These are phyloP conservation scores for Ambrosiella xylebori DNA, from an alignment of 2,329 filamentous ascomycete genomes.

Conservation along the genomic window DNA sequence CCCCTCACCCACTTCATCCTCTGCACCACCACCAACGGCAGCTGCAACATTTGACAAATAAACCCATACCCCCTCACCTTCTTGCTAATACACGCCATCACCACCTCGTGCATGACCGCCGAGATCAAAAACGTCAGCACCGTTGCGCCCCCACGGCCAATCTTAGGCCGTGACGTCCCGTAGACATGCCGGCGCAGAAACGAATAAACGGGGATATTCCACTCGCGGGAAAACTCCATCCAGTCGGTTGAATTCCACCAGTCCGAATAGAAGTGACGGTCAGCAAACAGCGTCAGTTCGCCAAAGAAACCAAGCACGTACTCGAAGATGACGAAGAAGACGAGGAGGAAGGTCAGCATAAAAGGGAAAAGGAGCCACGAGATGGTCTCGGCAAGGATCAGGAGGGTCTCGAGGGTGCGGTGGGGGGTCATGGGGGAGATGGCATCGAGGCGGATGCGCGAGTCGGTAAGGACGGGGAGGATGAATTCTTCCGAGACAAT, in stretches of 20 bases:
- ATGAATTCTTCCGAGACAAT: constrained; percentile 91
- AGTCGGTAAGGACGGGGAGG: constrained; percentile 68
- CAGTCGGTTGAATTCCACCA: constrained; percentile 70
- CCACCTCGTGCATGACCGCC: constrained; percentile 78
- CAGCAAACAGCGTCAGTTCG: constrained; percentile 83
- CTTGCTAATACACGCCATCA: constrained; percentile 96
- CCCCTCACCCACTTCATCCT: constrained; percentile 59
- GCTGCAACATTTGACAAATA: constrained; percentile 85
- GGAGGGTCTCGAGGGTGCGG: constrained; percentile 40
- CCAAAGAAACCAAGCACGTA: constrained; percentile 89
- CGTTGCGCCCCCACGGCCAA: constrained; percentile 63
- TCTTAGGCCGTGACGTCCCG: constrained; percentile 56
- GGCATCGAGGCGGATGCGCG: constrained; percentile 30
- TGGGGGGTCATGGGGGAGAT: not conserved
- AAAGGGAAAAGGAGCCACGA: constrained; percentile 89
- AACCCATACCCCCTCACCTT: constrained; percentile 92
- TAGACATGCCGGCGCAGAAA: constrained; percentile 94
- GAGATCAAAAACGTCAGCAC: constrained; percentile 83
- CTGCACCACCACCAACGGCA: constrained; percentile 88
- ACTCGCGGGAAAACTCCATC: constrained; percentile 91
- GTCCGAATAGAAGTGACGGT: constrained; percentile 79
- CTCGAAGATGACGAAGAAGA: constrained; percentile 97
- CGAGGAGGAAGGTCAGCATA: constrained; percentile 86
- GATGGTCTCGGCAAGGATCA: constrained; percentile 79
- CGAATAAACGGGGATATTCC: constrained; percentile 95